Conservation (phyloP, 139 green algal species). For the Coelastrella sp. region DNA sequence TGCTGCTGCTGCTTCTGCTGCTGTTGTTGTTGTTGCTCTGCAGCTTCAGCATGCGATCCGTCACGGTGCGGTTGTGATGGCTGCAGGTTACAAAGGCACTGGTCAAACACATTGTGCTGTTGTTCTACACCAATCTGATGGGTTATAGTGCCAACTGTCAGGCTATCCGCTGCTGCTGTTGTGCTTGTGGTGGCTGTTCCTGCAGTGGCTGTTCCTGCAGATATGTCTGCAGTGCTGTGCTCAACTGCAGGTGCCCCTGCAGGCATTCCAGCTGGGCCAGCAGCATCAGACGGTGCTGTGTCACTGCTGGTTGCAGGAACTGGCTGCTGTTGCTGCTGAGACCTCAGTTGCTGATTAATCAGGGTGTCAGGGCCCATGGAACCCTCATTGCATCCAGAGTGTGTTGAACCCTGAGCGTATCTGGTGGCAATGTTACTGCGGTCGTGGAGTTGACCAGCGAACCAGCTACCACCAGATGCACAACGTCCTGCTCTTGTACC, state of each 20-base stretch:
- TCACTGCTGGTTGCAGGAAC: neutral
- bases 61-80: too few species aligned
- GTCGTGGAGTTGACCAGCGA: too few species aligned
- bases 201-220: neutral
- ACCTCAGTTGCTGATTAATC: neutral
- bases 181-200: too few species aligned
- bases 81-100: too few species aligned
- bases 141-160: neutral
- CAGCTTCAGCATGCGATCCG: neutral
- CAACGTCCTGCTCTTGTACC: too few species aligned
- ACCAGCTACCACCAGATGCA: too few species aligned
- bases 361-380: too few species aligned
- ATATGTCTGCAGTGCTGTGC: neutral
- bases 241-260: neutral
- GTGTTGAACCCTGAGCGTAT: too few species aligned
- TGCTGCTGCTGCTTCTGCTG: slow-evolving; percentile 8
- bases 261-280: neutral
- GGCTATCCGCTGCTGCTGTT: neutral
- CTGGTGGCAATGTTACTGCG: too few species aligned
- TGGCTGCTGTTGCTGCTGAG: neutral
- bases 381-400: too few species aligned
- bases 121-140: too few species aligned
- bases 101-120: neutral
- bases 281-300: neutral
- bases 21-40: neutral